A percentile compares a stretch with the other conserved stretches of the same genome.
These are phyloP conservation scores for Trametes gibbosa DNA, from an alignment of 768 basidiomycete genomes.

Conservation along the genomic window DNA sequence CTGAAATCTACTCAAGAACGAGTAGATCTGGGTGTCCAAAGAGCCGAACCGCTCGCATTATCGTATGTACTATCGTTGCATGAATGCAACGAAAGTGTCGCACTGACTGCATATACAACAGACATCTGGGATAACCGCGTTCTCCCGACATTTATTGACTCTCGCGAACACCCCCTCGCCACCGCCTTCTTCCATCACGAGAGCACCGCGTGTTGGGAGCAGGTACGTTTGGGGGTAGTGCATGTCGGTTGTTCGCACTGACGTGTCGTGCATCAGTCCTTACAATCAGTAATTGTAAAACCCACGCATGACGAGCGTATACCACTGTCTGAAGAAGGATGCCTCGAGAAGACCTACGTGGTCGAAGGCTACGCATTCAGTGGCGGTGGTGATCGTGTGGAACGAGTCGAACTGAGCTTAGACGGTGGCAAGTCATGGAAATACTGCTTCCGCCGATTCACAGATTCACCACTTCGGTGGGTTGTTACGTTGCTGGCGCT, in stretches of 20 bases:
- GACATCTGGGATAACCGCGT: conserved; percentile 24
- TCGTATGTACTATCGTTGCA: too few relatives aligned
- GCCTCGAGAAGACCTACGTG: conserved; percentile 2
- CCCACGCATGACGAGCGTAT: conserved; percentile 20
- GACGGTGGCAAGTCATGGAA: conserved; percentile 24
- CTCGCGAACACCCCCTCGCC: conserved; percentile 19
- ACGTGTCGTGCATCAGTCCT: too few relatives aligned
- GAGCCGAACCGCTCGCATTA: conserved; percentile 22
- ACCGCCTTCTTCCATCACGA: conserved; percentile 20
- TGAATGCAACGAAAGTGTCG: too few relatives aligned
- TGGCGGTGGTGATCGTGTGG: conserved; percentile 14
- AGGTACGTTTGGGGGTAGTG: too few relatives aligned
- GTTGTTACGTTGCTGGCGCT: not conserved
- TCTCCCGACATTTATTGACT: conserved; percentile 21
- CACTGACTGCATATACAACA: not conserved
- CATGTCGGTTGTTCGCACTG: too few relatives aligned
- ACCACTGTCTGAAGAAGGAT: not conserved
- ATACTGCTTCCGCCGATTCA: conserved; percentile 21
- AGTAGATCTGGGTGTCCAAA: conserved; percentile 20
- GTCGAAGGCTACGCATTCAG: conserved; percentile 24
- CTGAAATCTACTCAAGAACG: not conserved
- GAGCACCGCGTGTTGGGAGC: conserved; percentile 22
- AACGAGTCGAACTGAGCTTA: conserved; percentile 22
- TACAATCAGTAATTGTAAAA: conserved; percentile 23
- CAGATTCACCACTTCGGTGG: conserved; percentile 12